Conservation (phyloP, 345 rosid species). For the Populus pruinosa region DNA sequence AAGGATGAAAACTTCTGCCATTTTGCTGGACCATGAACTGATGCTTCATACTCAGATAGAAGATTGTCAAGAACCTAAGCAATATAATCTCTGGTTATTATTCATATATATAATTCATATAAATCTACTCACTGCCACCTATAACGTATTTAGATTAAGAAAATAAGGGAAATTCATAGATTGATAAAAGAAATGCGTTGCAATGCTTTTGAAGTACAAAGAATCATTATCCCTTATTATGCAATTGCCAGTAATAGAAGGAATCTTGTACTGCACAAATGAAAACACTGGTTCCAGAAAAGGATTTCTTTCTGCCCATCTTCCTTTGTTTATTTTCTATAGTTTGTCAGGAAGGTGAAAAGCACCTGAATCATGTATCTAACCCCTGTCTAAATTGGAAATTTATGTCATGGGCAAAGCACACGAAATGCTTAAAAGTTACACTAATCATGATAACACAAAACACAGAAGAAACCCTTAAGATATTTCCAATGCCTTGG, state of each 20-base stretch:
- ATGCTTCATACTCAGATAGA: slow-evolving; percentile 40
- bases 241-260: not conserved
- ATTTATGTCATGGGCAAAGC: not conserved
- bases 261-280: not conserved
- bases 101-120: not conserved
- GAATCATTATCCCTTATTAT: no score
- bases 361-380: no score
- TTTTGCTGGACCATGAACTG: slow-evolving; percentile 42
- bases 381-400: not conserved
- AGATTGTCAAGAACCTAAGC: slow-evolving; percentile 42
- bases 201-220: no score
- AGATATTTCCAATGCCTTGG: not conserved
- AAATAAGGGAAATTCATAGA: no score
- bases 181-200: no score
- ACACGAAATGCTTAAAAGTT: not conserved
- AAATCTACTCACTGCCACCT: not conserved
- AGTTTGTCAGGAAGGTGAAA: not conserved
- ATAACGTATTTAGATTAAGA: no score
- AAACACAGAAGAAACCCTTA: not conserved
- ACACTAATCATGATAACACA: not conserved
- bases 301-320: not conserved
- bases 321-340: not conserved
- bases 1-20: slow-evolving; percentile 47
- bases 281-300: not conserved
- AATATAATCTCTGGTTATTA: not conserved